Evolutionary conservation across 83 land plant genomes (phyloP).

Genomic region (Thuja plicata): DNA sequence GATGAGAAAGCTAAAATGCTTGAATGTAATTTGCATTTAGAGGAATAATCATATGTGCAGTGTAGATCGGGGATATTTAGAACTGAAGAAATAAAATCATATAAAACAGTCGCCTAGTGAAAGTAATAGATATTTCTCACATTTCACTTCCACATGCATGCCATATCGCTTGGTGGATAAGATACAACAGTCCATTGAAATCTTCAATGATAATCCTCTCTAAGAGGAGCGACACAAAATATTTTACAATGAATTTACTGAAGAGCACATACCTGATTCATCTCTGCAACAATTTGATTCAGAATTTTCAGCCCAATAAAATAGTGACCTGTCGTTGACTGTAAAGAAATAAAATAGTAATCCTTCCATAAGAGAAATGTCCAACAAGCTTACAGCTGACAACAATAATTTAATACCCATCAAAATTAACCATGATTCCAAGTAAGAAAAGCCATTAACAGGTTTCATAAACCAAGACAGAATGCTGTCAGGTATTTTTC

Average conservation of each 20-base stretch:
- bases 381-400: neutral
- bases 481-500: neutral
- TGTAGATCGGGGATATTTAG: neutral
- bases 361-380: neutral
- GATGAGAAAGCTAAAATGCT: neutral
- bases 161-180: neutral
- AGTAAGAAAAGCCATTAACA: neutral
- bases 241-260: neutral
- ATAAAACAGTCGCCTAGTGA: neutral
- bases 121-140: neutral
- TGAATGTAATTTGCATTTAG: neutral
- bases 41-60: neutral
- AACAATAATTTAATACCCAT: neutral
- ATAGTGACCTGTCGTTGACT: slow-evolving; percentile 80
- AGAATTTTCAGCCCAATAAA: slow-evolving; percentile 88
- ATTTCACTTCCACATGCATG: neutral
- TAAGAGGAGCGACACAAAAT: neutral
- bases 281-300: slow-evolving; percentile 92
- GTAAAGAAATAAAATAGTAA: slow-evolving; percentile 14
- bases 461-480: neutral
- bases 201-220: neutral
- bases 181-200: neutral
- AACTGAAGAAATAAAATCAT: neutral
- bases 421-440: neutral
- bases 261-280: slow-evolving; percentile 73